Evolutionary conservation across 2,329 filamentous ascomycete genomes (phyloP), one percentile per base, ranked within the genome.

Genomic region (Aspergillus floridensis): DNA sequence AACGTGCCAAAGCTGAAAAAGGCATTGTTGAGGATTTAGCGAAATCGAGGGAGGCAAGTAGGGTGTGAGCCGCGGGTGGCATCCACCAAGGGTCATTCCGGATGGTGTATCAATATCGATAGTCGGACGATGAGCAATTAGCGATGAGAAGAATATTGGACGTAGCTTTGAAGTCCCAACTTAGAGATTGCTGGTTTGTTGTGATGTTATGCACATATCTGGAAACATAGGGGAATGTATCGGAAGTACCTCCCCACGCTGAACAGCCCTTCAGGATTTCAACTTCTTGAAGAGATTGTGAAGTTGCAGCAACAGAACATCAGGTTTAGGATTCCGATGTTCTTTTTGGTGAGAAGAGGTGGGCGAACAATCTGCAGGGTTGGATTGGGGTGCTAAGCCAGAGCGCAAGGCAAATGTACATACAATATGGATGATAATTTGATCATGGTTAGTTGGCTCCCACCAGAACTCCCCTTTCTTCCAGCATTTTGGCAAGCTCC

Each of bases 1-100:
- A 99, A 80, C 83, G 90, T 55, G 87, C 89, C 66, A 99, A 99
- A 80, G 90, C 93, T 11, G 85, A 92, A 65, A 99, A 99, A 80
- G 88, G 88, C 0, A 83, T 88, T 51, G 84, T 86, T 0, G 95
- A 98, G 75, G 86, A 84, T 35, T 84, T 86, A 12, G 84, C 86
- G 47, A 81, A 83, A 60, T 76, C 84, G 66, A 80, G 86, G 60
- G 88, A 92, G 77, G 72, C 81, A 24, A 65, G 38, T 19, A 44
- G 1, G 6, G n/a, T 16, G 16, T 44, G 38, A 44, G n/a, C 16
- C 16, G 16, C 32, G n/a, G 38, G 16, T 44, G 16, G 38, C 32
- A 35, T 35, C 32, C 32, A 35, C 32, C 32, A 44, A 3, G 16
- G 16, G 2, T 44, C 16, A 44, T 19, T 7, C 38, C 5, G 16